Evolutionary conservation across 1,139 yeast genomes (phyloP), one percentile per base, ranked within the genome.

Genomic region (Hemisphaericaspora subhashii): DNA sequence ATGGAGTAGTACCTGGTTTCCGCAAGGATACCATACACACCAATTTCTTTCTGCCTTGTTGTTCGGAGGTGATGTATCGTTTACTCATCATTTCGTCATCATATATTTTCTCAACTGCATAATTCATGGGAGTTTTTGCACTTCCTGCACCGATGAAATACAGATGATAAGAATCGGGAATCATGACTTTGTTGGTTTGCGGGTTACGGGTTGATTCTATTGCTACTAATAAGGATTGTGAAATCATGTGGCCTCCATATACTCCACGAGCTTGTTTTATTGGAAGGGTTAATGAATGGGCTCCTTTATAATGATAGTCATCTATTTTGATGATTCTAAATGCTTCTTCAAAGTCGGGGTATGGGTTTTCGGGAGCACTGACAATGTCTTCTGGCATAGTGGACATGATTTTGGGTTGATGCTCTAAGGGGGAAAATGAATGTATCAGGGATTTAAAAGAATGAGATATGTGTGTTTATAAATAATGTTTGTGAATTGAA

Each of bases 201-300:
- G 28, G 16, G 23, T 43, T 50, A 21, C 57, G 54, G 1, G 71
- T 60, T 14, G 65, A 55, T 40, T 66, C 74, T 28, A 81, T 66
- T 2, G 86, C 85, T 1, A 89, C 90, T 45, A 78, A 60, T 7
- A 85, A 60, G 1, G 90, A 67, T 55, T 86, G 95, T 1, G 88
- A 86, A 32, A 85, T 81, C 40, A 83, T 70, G 29, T 84, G 80
- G 3, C 95, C 95, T 1, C 95, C 95, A 62, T 83, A 86, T 2
- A 85, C 80, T 1, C 90, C 92, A 31, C 86, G 64, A 2, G 87
- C 87, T 1, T 78, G 76, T 2, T 66, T 62, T 8, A 68, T 43
- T 1, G 77, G 77, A 9, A 66, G 53, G 31, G 62, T 44, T 26
- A 72, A 55, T 2, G 72, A 70, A 42, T 66, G 65, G 1, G 61